Base-by-base conservation (phyloP, 768 basidiomycete species). In the Rhodotorula taiwanensis region DNA sequence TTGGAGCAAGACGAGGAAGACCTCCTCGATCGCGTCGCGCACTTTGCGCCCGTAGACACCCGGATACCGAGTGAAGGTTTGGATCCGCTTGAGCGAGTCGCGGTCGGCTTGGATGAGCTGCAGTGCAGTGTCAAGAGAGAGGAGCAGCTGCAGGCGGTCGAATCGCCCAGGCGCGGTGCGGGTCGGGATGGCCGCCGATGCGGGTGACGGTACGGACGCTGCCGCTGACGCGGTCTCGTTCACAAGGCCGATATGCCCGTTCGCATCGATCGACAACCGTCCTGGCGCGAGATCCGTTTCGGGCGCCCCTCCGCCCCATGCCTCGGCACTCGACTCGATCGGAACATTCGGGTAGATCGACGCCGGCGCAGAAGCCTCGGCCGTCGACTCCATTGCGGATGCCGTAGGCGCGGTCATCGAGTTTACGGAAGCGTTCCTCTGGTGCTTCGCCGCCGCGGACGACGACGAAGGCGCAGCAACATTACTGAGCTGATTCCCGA, bases 21-120 rank as follows among this genome's bases (percentile, higher is more conserved):
- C 77, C 76, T 98, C 94, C 76, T 99, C 93, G 60, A 97, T 86
- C 4, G 91, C 91, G 72, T 97, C 92, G 34, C 85, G 79, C 3
- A 99, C 92, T 5, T 88, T 84, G 64, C 83, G 83, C 6, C 95
- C 94, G 64, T 88, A 89, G 61, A 83, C 81, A 0, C 90, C 89
- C 0, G 92, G 90, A 74, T 95, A 99, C 14, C 81, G 82, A 0
- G 83, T 79, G 74, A 98, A 99, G 4, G 86, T 90, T 73, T 99
- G 91, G 4, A 89, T 85, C 18, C 95, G 84, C 76, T 98, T 97
- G 45, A 93, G 80, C 0, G 87, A 83, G 65, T 95, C 92, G 55
- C 93, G 86, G 72, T 90, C 86, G 0, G 89, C 86, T 66, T 98
- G 93, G 59, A 99, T 93, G 42, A 99, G 81, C 72, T 92, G 86